A percentile compares a stretch with the other conserved stretches of the same genome.
Evolutionary conservation across 1,139 yeast species (phyloP).

Genomic region (Taiozyma sp.): DNA sequence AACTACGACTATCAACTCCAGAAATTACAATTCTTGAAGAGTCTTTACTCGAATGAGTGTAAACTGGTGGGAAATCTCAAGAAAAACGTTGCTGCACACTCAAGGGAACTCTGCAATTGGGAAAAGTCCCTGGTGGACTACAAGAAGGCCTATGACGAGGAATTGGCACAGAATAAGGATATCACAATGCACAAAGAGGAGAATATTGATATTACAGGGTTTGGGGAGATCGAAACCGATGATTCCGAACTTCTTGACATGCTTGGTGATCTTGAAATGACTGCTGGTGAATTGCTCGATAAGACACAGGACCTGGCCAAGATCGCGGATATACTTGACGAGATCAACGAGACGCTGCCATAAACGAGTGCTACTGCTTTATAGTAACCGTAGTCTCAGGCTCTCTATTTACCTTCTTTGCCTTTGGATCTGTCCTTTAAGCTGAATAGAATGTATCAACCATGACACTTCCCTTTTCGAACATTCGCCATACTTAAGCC

Average conservation of each 20-base stretch:
- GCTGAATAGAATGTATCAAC: no score
- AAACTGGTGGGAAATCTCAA: conserved; percentile 12
- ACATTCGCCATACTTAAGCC: background rate
- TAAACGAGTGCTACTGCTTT: background rate
- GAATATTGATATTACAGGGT: background rate
- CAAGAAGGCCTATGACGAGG: conserved; percentile 8
- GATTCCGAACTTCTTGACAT: background rate
- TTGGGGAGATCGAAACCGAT: background rate
- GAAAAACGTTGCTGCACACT: conserved; percentile 7
- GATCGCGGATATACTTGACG: background rate
- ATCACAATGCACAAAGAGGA: background rate
- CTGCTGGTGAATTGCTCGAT: background rate
- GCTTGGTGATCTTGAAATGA: background rate
- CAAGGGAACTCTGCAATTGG: conserved; percentile 6
- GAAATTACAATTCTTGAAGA: conserved; percentile 14
- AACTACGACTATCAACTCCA: conserved; percentile 17
- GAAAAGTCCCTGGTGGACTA: conserved; percentile 8
- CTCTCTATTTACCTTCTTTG: no score
- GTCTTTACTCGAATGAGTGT: conserved; percentile 15
- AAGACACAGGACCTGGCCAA: background rate
- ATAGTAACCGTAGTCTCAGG: no score
- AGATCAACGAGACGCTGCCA: background rate
- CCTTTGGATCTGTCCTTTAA: no score
- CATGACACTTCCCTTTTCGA: background rate
- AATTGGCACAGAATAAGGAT: conserved; percentile 1